A percentile compares a stretch with the other conserved stretches of the same genome.
phyloP scores from a whole-genome alignment of 2,329 filamentous ascomycete genomes.

The Tolypocladium cylindrosporum region DNA sequence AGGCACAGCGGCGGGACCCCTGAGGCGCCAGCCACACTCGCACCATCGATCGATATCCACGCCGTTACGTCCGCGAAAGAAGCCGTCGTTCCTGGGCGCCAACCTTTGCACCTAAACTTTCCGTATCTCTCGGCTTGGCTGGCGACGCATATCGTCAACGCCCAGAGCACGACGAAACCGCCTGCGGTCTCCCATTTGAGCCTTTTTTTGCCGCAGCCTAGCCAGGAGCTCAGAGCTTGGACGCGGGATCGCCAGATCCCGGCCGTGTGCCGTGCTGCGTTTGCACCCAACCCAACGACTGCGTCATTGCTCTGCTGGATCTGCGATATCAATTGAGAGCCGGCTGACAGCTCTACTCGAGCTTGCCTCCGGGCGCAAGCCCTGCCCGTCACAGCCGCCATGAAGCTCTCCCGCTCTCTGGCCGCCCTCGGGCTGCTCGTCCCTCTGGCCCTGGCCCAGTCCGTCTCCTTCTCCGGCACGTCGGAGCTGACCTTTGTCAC shows the following conservation, averaged over 20 bases:
- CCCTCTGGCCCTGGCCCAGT: slow-evolving; percentile 12
- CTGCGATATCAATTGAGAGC: background rate
- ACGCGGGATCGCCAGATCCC: background rate
- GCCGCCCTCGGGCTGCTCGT: slow-evolving; percentile 12
- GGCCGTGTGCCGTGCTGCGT: background rate
- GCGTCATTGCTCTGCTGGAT: background rate
- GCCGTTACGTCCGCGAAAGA: too few relatives aligned
- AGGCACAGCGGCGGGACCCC: background rate
- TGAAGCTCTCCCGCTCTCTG: slow-evolving; percentile 11
- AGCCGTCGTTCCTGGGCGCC: background rate
- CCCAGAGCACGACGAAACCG: background rate
- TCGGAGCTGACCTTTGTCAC: slow-evolving; percentile 25
- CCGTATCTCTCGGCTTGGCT: background rate
- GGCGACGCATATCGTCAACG: background rate
- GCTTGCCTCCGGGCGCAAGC: background rate
- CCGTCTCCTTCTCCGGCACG: slow-evolving; percentile 19
- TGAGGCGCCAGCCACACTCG: background rate
- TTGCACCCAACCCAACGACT: background rate
- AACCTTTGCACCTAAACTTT: background rate
- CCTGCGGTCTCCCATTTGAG: background rate
- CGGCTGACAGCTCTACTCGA: background rate
- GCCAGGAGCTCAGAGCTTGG: background rate
- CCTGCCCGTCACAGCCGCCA: slow-evolving; percentile 1
- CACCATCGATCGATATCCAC: background rate
- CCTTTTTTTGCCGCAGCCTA: background rate